These are phyloP conservation scores for Phytophthora pluvialis DNA, from an alignment of 352 stramenopile genomes.

Conservation along the genomic window DNA sequence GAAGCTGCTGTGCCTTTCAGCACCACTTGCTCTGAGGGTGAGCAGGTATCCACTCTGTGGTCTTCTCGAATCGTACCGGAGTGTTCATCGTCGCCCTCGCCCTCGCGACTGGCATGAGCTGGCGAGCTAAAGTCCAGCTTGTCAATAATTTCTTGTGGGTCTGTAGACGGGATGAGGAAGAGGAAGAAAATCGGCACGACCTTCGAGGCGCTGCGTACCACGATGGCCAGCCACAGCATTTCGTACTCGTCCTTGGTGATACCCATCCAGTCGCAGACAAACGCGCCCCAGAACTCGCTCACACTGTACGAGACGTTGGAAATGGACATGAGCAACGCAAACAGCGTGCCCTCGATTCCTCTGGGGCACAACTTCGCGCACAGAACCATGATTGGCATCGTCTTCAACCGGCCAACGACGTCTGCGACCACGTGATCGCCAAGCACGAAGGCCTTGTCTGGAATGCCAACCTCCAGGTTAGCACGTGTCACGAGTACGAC, in stretches of 20 bases:
- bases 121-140: constrained; percentile 56
- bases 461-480: constrained; percentile 94
- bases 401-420: constrained; percentile 84
- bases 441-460: constrained; percentile 95
- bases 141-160: constrained; percentile 81
- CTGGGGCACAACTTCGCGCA: constrained; percentile 94
- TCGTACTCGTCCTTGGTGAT: constrained; percentile 93
- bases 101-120: constrained; percentile 16
- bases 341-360: constrained; percentile 96
- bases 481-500: constrained; percentile 91
- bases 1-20: constrained; percentile 26
- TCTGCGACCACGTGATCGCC: constrained; percentile 93
- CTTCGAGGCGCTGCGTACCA: constrained; percentile 92
- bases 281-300: constrained; percentile 93
- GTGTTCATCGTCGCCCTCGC: constrained; percentile 22
- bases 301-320: constrained; percentile 95
- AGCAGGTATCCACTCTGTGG: constrained; percentile 45
- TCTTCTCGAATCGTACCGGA: constrained; percentile 49
- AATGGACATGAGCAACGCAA: constrained; percentile 97
- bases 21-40: constrained; percentile 35
- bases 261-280: constrained; percentile 89
- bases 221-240: constrained; percentile 90
- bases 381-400: constrained; percentile 95
- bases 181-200: constrained; percentile 92
- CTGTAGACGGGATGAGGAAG: constrained; percentile 75